phyloP scores from a whole-genome alignment of 1,284 basidiomycete species.

The Cryptococcus neoformans region DNA sequence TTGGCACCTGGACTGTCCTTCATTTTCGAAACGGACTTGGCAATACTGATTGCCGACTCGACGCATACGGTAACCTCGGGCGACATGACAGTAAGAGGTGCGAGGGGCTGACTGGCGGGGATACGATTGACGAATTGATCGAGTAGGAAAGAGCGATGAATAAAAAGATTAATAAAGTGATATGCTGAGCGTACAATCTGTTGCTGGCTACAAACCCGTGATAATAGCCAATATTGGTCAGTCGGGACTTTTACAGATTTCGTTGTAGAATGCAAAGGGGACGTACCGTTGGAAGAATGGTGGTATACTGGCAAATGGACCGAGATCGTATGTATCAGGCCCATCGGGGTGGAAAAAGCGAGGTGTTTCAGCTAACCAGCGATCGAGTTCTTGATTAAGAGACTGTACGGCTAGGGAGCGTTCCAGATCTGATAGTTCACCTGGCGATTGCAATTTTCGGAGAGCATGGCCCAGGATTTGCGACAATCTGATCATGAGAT shows the following conservation, averaged over 20 bases:
- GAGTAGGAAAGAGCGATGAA: background rate
- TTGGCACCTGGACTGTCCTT: constrained; percentile 2
- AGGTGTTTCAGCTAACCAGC: background rate
- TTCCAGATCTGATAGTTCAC: background rate
- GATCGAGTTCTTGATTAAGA: background rate
- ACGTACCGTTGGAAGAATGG: constrained; percentile 3
- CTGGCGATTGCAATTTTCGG: background rate
- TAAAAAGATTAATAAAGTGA: constrained; percentile 4
- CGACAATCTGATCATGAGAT: background rate
- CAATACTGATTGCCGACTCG: background rate
- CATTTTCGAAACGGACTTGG: background rate
- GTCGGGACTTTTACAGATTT: background rate
- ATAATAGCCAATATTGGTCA: too few species aligned
- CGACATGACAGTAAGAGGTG: background rate
- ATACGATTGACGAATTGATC: constrained; percentile 3
- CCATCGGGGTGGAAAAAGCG: constrained; percentile 3
- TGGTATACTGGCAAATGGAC: background rate
- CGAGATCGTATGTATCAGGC: background rate
- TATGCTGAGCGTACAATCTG: constrained; percentile 1
- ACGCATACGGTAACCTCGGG: constrained; percentile 1
- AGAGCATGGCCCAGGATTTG: background rate
- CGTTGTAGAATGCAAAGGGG: background rate
- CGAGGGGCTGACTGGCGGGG: background rate
- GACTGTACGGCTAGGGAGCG: background rate
- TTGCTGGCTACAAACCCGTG: background rate